A percentile compares a stretch with the other conserved stretches of the same genome.
Evolutionary conservation across 257 asterid species (phyloP).

Genomic region (Anisodus acutangulus): DNA sequence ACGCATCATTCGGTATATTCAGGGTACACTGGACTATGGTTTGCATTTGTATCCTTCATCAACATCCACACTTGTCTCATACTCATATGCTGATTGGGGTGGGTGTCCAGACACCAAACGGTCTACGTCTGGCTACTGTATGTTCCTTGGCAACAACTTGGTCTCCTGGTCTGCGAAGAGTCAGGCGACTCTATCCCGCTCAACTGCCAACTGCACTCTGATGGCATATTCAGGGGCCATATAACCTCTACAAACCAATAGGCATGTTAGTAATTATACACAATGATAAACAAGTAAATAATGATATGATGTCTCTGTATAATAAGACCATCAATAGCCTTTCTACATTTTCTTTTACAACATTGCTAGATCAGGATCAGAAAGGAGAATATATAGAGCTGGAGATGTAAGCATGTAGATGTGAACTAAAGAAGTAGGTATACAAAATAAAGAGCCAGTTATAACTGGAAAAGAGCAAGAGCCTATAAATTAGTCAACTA

Average conservation of each 20-base stretch:
- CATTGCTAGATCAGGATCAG: neutral
- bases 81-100: no score
- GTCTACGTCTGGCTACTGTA: no score
- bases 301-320: neutral
- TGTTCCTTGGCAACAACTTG: no score
- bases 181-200: no score
- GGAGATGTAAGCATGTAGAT: neutral
- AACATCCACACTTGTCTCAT: no score
- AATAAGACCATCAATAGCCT: conserved; percentile 4
- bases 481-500: neutral
- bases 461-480: neutral
- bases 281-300: neutral
- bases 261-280: neutral
- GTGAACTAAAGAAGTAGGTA: neutral
- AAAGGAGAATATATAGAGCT: neutral
- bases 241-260: conserved; percentile 62
- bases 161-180: no score
- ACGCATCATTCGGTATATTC: no score
- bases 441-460: neutral
- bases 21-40: conserved; percentile 94
- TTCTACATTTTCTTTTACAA: conserved; percentile 5
- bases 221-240: no score
- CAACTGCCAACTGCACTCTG: no score
- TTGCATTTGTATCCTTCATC: no score
- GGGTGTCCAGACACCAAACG: no score